phyloP scores from a whole-genome alignment of 2,329 filamentous ascomycete species.

The Fusarium heterosporum region DNA sequence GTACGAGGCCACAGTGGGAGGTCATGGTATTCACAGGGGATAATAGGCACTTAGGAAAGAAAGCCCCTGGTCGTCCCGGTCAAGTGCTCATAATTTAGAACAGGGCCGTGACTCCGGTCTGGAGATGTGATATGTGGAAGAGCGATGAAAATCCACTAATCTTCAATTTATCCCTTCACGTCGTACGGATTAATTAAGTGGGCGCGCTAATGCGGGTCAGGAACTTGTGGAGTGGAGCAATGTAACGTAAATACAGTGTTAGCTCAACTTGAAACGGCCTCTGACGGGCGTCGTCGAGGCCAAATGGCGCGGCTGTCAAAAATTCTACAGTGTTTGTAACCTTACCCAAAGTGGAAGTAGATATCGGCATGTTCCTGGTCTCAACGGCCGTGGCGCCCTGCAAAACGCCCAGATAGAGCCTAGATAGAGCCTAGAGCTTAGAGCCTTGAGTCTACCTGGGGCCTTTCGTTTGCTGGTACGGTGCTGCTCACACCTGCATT shows the following conservation, averaged over 20 bases:
- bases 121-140: slow-evolving; percentile 39
- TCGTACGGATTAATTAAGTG: slow-evolving; percentile 36
- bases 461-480: neutral
- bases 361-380: slow-evolving; percentile 32
- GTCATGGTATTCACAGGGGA: slow-evolving; percentile 17
- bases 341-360: slow-evolving; percentile 24
- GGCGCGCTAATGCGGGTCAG: slow-evolving; percentile 28
- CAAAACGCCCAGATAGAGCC: slow-evolving; percentile 19
- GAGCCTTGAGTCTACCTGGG: neutral
- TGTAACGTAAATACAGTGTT: slow-evolving; percentile 42
- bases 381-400: slow-evolving; percentile 32
- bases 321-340: slow-evolving; percentile 30
- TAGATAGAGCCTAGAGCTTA: slow-evolving; percentile 6
- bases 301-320: slow-evolving; percentile 12
- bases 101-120: slow-evolving; percentile 41
- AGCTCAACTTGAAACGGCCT: neutral
- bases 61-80: slow-evolving; percentile 31
- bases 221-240: slow-evolving; percentile 45
- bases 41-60: slow-evolving; percentile 26
- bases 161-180: slow-evolving; percentile 30
- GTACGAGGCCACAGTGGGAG: slow-evolving; percentile 30
- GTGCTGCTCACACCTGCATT: neutral
- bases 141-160: slow-evolving; percentile 19
- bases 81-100: slow-evolving; percentile 27
- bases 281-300: neutral